phyloP scores from a whole-genome alignment of 169 alveolate species.

The Cryptosporidium felis region DNA sequence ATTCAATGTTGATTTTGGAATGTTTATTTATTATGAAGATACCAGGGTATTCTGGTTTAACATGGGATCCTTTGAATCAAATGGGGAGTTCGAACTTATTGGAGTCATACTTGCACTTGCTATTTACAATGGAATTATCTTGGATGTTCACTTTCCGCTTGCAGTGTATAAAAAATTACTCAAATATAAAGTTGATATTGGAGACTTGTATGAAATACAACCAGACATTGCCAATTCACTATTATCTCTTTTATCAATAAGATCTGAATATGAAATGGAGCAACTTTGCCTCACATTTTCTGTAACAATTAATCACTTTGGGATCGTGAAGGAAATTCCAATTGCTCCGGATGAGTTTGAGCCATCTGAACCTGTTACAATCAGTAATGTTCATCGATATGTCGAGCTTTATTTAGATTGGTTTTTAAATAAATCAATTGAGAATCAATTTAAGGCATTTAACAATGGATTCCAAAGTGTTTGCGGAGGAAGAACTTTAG shows the following conservation, averaged over 20 bases:
- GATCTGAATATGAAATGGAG: conserved; percentile 46
- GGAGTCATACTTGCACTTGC: conserved; percentile 91
- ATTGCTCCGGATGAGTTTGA: conserved; percentile 63
- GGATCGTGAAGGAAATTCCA: conserved; percentile 28
- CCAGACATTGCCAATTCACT: conserved; percentile 82
- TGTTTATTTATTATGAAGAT: conserved; percentile 85
- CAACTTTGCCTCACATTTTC: conserved; percentile 72
- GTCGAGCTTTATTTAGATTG: conserved; percentile 82
- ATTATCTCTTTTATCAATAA: conserved; percentile 53
- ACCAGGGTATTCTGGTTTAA: conserved; percentile 87
- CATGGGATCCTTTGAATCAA: conserved; percentile 79
- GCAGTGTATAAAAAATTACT: conserved; percentile 87
- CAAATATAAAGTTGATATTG: conserved; percentile 77
- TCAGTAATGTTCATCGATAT: conserved; percentile 81
- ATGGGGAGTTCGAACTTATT: conserved; percentile 84
- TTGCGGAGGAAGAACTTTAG: conserved; percentile 78
- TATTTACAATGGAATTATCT: conserved; percentile 84
- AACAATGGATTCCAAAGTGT: conserved; percentile 85
- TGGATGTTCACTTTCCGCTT: conserved; percentile 88
- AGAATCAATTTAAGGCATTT: conserved; percentile 80
- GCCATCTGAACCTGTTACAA: conserved; percentile 76
- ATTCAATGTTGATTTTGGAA: conserved; percentile 88
- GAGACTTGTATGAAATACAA: conserved; percentile 85
- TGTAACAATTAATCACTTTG: conserved; percentile 62
- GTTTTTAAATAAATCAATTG: conserved; percentile 80